Evolutionary conservation across 2,329 filamentous ascomycete species (phyloP), one percentile per base, ranked within the genome.

Genomic region (Alternaria gansuensis): DNA sequence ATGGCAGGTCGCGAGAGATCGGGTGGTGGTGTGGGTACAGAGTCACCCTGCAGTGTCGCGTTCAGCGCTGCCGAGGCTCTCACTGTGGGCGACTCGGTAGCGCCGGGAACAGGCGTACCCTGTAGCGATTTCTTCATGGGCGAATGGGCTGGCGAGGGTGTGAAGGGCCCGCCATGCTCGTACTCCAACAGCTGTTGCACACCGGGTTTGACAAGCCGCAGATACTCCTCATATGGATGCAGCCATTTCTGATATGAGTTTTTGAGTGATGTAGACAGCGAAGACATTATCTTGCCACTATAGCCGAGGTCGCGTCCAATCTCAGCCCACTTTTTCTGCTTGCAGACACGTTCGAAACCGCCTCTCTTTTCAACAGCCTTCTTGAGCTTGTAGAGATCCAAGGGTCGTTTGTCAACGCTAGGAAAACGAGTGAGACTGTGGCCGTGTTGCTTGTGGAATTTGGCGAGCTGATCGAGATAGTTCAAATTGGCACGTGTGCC

Each of bases 261-360:
- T 77, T 98, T 99, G 40, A 99, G 85, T 5, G 95, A 98, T 0
- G 95, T 99, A 5, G 95, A 99, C 45, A 99, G 82, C 8, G 95
- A 98, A 2, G 94, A 98, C 95, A 99, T 99, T 64, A 99, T 99
- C 82, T 99, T 99, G 75, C 95, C 95, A 74, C 94, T 98, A 79
- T 99, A 99, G 54, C 95, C 95, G 46, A 99, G 82, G 75, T 98
- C 95, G 72, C 95, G 88, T 33, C 95, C 95, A 69, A 99, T 98
- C 78, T 99, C 95, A 14, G 95, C 95, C 95, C 95, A 99, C 81
- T 98, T 98, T 81, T 99, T 99, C 55, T 90, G 85, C 79, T 97
- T 97, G 84, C 95, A 99, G 43, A 99, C 95, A 73, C 91, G 91
- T 54, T 97, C 93, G 70, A 99, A 99, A 3, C 95, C 95, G 45